Percentiles rank a stretch among this genome's conserved stretches.
phyloP scores from a whole-genome alignment of 1,284 basidiomycete genomes.

The Ustilago hordei region DNA sequence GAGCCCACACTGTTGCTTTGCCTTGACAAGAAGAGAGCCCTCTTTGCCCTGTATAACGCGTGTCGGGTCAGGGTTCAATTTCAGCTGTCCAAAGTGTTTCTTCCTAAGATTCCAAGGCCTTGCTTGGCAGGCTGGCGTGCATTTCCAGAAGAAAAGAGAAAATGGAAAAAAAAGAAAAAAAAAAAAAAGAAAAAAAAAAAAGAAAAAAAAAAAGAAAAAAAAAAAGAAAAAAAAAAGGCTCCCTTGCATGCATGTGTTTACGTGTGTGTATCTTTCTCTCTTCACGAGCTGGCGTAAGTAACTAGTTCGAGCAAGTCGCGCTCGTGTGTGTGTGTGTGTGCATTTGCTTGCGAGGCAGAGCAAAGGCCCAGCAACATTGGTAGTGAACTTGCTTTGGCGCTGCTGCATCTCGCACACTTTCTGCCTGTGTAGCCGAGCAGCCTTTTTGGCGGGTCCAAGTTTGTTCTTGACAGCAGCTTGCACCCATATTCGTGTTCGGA shows the following conservation, averaged over 20 bases:
- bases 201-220: background rate
- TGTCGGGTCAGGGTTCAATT: constrained; percentile 10
- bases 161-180: background rate
- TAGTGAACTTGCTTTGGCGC: background rate
- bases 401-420: constrained; percentile 4
- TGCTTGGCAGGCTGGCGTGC: constrained; percentile 9
- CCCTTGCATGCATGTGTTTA: constrained; percentile 1
- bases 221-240: background rate
- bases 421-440: constrained; percentile 3
- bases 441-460: constrained; percentile 6
- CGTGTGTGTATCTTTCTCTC: constrained; percentile 9
- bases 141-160: background rate
- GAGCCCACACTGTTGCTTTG: background rate
- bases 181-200: background rate
- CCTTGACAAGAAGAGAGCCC: background rate
- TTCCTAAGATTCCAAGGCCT: constrained; percentile 10
- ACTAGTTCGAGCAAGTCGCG: constrained; percentile 5
- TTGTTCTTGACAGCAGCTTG: constrained; percentile 8
- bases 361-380: background rate
- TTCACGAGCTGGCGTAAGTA: constrained; percentile 6
- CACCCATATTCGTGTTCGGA: background rate
- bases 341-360: constrained; percentile 1
- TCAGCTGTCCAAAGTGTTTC: constrained; percentile 3
- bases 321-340: constrained; percentile 5
- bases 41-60: background rate